Conservation (phyloP, 768 basidiomycete genomes). For the Trametopsis cervina region DNA sequence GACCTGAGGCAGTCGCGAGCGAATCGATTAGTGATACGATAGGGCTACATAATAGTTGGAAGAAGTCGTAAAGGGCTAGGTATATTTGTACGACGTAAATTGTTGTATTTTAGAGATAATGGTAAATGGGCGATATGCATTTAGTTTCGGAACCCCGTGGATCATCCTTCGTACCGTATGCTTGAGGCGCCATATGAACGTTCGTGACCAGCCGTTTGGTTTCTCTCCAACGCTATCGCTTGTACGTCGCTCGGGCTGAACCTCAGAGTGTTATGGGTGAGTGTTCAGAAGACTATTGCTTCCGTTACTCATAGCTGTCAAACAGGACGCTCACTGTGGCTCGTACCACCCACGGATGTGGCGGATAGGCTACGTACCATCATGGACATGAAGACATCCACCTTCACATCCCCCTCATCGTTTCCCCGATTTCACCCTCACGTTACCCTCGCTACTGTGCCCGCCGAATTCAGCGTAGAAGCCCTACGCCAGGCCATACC, state of each 20-base stretch:
- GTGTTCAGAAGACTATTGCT: too few relatives aligned
- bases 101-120: not conserved
- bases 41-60: conserved; percentile 73
- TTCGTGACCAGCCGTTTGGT: too few relatives aligned
- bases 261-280: too few relatives aligned
- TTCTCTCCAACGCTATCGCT: too few relatives aligned
- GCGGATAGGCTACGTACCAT: conserved; percentile 35
- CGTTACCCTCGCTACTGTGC: conserved; percentile 53
- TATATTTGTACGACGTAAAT: not conserved
- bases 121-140: not conserved
- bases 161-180: not conserved
- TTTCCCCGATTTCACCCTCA: conserved; percentile 65
- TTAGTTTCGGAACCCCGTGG: not conserved
- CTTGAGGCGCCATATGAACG: not conserved
- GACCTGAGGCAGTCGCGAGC: conserved; percentile 22
- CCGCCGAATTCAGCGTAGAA: conserved; percentile 24
- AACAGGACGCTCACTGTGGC: conserved; percentile 60
- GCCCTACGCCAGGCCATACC: conserved; percentile 36
- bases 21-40: conserved; percentile 63
- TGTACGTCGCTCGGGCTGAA: too few relatives aligned
- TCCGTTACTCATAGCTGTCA: not conserved
- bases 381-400: conserved; percentile 35
- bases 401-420: conserved; percentile 31
- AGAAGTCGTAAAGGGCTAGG: conserved; percentile 25
- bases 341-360: conserved; percentile 49